Evolutionary conservation across 2,329 filamentous ascomycete species (phyloP).

Genomic region (Aspergillus sp.): DNA sequence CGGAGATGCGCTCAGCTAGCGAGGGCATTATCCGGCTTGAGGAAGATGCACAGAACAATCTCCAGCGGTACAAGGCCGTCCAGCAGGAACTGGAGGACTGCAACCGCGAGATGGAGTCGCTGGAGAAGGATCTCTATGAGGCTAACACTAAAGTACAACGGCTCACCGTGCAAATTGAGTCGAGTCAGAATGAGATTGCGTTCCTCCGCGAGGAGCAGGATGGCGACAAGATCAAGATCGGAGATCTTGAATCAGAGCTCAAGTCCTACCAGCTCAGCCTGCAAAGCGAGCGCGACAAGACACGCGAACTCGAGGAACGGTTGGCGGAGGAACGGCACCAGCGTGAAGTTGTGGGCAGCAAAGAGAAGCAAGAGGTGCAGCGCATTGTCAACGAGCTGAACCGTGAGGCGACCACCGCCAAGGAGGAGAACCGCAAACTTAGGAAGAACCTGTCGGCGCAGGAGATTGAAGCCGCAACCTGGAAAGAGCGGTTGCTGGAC

Average conservation of each 20-base stretch:
- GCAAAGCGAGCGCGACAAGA: slow-evolving; percentile 80
- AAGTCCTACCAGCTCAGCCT: slow-evolving; percentile 76
- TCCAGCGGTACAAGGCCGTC: slow-evolving; percentile 76
- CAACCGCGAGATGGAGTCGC: slow-evolving; percentile 80
- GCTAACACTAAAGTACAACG: slow-evolving; percentile 84
- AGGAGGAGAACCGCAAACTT: slow-evolving; percentile 80
- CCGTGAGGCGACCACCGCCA: slow-evolving; percentile 73
- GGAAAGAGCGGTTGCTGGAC: slow-evolving; percentile 87
- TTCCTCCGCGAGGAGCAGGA: slow-evolving; percentile 98
- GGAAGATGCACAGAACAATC: slow-evolving; percentile 80
- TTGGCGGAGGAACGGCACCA: slow-evolving; percentile 80
- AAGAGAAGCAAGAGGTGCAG: slow-evolving; percentile 94
- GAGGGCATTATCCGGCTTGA: slow-evolving; percentile 84
- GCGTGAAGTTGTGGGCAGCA: slow-evolving; percentile 79
- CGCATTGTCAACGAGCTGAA: slow-evolving; percentile 92
- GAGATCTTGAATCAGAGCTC: slow-evolving; percentile 82
- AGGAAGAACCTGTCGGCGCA: slow-evolving; percentile 80
- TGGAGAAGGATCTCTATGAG: slow-evolving; percentile 82
- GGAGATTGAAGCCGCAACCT: slow-evolving; percentile 85
- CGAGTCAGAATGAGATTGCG: slow-evolving; percentile 85
- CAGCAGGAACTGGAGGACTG: slow-evolving; percentile 80
- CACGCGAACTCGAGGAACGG: slow-evolving; percentile 70
- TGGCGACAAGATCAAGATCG: slow-evolving; percentile 95
- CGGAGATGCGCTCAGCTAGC: slow-evolving; percentile 89
- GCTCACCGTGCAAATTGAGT: slow-evolving; percentile 87